These are phyloP conservation scores for Auricularia heimuer DNA, from an alignment of 768 basidiomycete species.

Conservation along the genomic window DNA sequence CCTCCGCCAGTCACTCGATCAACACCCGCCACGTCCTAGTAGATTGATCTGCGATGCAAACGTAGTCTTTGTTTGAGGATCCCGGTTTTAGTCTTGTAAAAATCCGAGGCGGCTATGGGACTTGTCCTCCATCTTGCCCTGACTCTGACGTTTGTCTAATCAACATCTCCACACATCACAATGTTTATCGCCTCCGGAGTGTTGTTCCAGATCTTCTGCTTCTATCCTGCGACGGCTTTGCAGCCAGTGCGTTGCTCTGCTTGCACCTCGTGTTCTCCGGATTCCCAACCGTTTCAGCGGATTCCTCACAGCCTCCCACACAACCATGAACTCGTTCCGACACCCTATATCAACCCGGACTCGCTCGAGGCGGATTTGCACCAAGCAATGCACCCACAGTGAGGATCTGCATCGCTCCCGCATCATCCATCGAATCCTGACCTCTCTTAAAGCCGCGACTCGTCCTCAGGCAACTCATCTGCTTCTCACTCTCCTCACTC, in stretches of 20 bases:
- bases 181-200: too few relatives aligned
- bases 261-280: too few relatives aligned
- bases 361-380: not conserved
- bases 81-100: too few relatives aligned
- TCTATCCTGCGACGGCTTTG: too few relatives aligned
- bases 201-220: too few relatives aligned
- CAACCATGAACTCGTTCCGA: not conserved
- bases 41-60: not conserved
- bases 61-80: too few relatives aligned
- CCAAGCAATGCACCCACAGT: not conserved
- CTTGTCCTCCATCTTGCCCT: too few relatives aligned
- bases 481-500: not conserved
- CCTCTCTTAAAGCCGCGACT: not conserved
- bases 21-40: not conserved
- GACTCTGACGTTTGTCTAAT: too few relatives aligned
- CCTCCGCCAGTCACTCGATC: not conserved
- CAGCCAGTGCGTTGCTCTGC: too few relatives aligned
- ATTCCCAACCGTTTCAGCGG: not conserved
- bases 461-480: not conserved
- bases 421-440: not conserved
- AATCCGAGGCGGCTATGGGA: too few relatives aligned
- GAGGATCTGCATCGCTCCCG: not conserved
- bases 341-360: not conserved
- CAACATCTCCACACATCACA: too few relatives aligned
- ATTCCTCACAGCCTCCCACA: not conserved